Conservation (phyloP, 768 basidiomycete genomes). For the Russula abietina region DNA sequence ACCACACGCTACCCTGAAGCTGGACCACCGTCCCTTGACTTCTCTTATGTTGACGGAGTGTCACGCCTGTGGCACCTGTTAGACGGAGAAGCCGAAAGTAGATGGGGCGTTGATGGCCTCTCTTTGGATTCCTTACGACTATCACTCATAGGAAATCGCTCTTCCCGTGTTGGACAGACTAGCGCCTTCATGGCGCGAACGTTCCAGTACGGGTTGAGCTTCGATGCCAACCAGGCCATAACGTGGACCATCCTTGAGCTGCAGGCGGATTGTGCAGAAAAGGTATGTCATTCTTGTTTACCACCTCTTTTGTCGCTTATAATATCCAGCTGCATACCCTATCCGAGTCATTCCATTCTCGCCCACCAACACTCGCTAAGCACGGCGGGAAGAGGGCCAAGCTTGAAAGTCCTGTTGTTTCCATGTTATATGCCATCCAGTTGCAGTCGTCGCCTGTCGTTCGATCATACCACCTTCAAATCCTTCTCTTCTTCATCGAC, state of each 20-base stretch:
- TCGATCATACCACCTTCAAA: conserved; percentile 56
- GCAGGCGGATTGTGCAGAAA: conserved; percentile 69
- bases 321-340: conserved; percentile 51
- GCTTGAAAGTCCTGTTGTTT: conserved; percentile 53
- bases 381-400: conserved; percentile 46
- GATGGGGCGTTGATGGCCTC: conserved; percentile 60
- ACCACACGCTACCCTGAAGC: conserved; percentile 31
- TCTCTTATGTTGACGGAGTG: conserved; percentile 44
- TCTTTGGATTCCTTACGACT: conserved; percentile 62
- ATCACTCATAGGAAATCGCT: conserved; percentile 33
- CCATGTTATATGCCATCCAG: conserved; percentile 48
- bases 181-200: conserved; percentile 55
- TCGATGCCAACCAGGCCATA: conserved; percentile 62
- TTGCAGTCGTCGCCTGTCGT: conserved; percentile 31
- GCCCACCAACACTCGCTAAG: conserved; percentile 32
- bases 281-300: conserved; percentile 39
- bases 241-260: conserved; percentile 77
- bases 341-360: conserved; percentile 49
- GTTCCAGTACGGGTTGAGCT: conserved; percentile 68
- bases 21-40: conserved; percentile 28
- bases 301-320: conserved; percentile 9
- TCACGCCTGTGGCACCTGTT: conserved; percentile 50
- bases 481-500: conserved; percentile 79
- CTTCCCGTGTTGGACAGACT: conserved; percentile 15
- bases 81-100: conserved; percentile 54